A percentile compares a stretch with the other conserved stretches of the same genome.
Evolutionary conservation across 805 yeast species (phyloP).

Genomic region (Isabelozyma pseudorhagii): DNA sequence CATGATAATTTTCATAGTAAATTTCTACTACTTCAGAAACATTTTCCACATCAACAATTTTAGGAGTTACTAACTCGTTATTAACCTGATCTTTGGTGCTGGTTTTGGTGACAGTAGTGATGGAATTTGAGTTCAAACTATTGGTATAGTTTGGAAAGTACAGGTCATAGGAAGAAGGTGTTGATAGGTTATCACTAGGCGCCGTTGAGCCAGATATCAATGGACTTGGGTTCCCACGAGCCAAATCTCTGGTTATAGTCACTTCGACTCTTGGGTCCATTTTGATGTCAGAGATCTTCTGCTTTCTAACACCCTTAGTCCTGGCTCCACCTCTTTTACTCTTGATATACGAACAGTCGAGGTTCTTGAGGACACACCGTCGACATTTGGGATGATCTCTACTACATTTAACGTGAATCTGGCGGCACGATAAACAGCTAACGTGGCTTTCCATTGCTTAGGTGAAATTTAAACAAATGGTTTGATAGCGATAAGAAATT

Average conservation of each 20-base stretch:
- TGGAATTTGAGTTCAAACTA: not conserved
- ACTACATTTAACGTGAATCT: not conserved
- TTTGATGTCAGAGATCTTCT: not conserved
- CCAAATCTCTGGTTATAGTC: not conserved
- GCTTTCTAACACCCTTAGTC: slow-evolving; percentile 38
- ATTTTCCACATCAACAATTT: not conserved
- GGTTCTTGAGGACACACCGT: not conserved
- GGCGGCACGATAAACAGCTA: not conserved
- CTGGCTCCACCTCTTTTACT: slow-evolving; percentile 55
- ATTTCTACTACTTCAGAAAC: slow-evolving; percentile 4
- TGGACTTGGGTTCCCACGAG: not conserved
- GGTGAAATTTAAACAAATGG: not conserved
- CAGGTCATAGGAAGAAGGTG: not conserved
- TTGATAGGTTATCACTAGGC: not conserved
- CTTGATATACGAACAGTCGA: slow-evolving; percentile 27
- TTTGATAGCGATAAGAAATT: not conserved
- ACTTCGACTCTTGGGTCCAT: no score
- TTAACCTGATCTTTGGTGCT: not conserved
- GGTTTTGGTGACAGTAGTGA: not conserved
- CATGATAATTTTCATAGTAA: slow-evolving; percentile 9
- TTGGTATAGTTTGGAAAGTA: not conserved
- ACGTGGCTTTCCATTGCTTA: not conserved
- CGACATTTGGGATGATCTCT: not conserved
- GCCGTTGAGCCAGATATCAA: not conserved
- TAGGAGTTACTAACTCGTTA: not conserved